These are phyloP conservation scores for Pythium chondricola DNA, from an alignment of 352 stramenopile species.

Conservation along the genomic window DNA sequence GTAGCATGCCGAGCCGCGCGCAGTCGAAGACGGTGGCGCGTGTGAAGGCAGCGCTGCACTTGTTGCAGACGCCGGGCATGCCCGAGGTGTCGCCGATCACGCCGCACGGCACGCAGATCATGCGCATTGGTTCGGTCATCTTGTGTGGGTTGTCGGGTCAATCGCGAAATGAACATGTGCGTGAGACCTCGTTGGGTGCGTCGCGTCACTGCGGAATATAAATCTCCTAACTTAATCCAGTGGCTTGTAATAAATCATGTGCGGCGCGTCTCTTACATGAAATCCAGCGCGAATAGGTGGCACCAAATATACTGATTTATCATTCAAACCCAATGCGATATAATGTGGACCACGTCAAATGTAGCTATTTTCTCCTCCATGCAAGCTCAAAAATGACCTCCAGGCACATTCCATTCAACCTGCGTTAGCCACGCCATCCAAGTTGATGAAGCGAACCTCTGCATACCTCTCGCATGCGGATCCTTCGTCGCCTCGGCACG, in stretches of 20 bases:
- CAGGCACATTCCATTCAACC: too few relatives aligned
- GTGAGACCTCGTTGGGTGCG: too few relatives aligned
- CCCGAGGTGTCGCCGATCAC: neutral
- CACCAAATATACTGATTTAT: too few relatives aligned
- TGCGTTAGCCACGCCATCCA: too few relatives aligned
- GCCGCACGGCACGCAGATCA: conserved; percentile 21
- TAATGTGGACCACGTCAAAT: neutral
- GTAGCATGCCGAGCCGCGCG: conserved; percentile 48
- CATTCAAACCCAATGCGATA: neutral
- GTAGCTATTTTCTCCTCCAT: neutral
- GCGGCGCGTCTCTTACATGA: too few relatives aligned
- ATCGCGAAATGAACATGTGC: neutral
- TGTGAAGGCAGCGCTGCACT: conserved; percentile 29
- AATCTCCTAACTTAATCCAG: too few relatives aligned
- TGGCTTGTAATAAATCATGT: too few relatives aligned
- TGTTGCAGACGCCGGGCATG: conserved; percentile 22
- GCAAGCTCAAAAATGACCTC: too few relatives aligned
- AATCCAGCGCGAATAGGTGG: too few relatives aligned
- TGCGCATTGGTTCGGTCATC: conserved; percentile 8
- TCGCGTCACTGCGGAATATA: too few relatives aligned
- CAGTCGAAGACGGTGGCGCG: conserved; percentile 52
- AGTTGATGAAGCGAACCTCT: conserved; percentile 10
- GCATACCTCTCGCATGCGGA: conserved; percentile 1
- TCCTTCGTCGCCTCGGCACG: neutral
- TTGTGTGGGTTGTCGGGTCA: neutral